phyloP scores from a whole-genome alignment of 2,329 filamentous ascomycete species.

The Plectosphaerella cucumerina region DNA sequence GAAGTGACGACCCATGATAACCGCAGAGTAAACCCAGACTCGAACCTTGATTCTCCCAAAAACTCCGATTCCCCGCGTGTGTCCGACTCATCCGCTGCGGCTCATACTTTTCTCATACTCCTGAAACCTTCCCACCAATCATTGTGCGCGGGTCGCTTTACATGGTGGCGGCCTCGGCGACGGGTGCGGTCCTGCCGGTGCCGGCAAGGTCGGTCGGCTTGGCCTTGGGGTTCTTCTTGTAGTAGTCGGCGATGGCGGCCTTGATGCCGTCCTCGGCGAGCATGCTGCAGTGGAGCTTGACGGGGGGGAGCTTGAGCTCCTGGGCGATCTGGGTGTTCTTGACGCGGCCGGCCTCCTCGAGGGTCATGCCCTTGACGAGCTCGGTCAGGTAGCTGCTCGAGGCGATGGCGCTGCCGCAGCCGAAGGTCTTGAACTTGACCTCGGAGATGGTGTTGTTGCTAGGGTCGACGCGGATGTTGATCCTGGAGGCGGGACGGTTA shows the following conservation, averaged over 20 bases:
- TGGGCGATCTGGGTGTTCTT: constrained; percentile 98
- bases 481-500: constrained; percentile 24
- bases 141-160: not conserved
- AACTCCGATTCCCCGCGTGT: not conserved
- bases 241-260: constrained; percentile 84
- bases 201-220: constrained; percentile 72
- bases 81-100: not conserved
- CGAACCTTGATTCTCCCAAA: not conserved
- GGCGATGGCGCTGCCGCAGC: constrained; percentile 91
- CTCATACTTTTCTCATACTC: not conserved
- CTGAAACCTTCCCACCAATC: not conserved
- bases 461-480: constrained; percentile 85
- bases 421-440: constrained; percentile 98
- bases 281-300: constrained; percentile 93
- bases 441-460: constrained; percentile 84
- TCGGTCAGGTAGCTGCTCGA: constrained; percentile 95
- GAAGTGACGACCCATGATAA: not conserved
- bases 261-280: constrained; percentile 90
- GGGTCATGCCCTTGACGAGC: constrained; percentile 89
- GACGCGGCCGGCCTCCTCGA: constrained; percentile 89
- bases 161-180: constrained; percentile 32
- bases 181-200: constrained; percentile 64
- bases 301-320: constrained; percentile 84
- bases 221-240: constrained; percentile 79
- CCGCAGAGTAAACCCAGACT: not conserved